Evolutionary conservation across 1,284 basidiomycete species (phyloP), one percentile per base, ranked within the genome.

Genomic region (Ceratobasidium sp.): DNA sequence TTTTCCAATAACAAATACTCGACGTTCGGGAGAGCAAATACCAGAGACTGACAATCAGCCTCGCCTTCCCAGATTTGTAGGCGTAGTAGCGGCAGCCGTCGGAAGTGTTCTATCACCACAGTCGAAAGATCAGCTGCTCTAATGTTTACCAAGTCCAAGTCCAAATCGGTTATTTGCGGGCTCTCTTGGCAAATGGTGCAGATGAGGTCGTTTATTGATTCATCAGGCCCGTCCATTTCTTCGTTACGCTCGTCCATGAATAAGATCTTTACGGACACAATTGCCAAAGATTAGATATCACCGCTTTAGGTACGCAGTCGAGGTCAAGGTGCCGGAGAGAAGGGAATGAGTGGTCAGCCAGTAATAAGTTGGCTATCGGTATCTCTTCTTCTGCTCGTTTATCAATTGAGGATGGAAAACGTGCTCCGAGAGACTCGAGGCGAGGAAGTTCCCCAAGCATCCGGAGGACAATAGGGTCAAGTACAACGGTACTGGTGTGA

Each of bases 341-440:
- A 22, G 62, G 62, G 31, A 64, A 64, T 5, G 31, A 48, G 22
- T 64, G 11, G 36, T n/a, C 41, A 17, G 48, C 9, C 29, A 51
- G 29, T 8, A 19, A 1, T 8, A 50, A 48, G 1, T 31, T 29
- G 27, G 31, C 48, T 22, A 33, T 4, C 14, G 4, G 29, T 0
- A 64, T n/a, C 15, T 31, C 22, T 1, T 62, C 27, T 2, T 59
- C 56, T 15, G 7, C 27, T 45, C 24, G 19, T 2, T 14, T 1
- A n/a, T 62, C 41, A 1, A 17, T 7, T 1, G n/a, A 9, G 4
- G 22, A 24, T 1, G 63, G 19, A 9, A 33, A n/a, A 5, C 22
- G 15, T 17, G 51, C 36, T 19, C n/a, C 19, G n/a, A 65, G 50
- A 15, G 63, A 65, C 48, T 65, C 48, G 29, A 65, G 63, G 14